These are phyloP conservation scores for Coleophoma cylindrospora DNA, from an alignment of 2,329 filamentous ascomycete species.

Conservation along the genomic window DNA sequence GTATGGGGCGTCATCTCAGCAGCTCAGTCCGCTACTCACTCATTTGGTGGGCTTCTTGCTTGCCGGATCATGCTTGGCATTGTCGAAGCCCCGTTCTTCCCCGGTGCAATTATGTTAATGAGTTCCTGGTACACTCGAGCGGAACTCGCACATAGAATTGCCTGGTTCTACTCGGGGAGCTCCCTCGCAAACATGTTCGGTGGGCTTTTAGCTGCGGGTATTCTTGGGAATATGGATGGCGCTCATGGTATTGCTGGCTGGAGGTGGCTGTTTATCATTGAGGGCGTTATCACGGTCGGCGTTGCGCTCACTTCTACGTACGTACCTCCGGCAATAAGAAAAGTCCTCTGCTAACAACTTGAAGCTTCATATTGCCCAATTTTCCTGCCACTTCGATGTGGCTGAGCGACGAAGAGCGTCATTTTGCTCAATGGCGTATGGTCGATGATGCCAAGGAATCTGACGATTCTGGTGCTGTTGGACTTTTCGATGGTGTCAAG, in stretches of 20 bases:
- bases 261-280: conserved; percentile 47
- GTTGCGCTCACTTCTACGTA: conserved; percentile 17
- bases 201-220: conserved; percentile 42
- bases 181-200: conserved; percentile 42
- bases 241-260: conserved; percentile 42
- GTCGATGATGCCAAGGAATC: conserved; percentile 42
- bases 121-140: conserved; percentile 38
- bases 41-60: conserved; percentile 36
- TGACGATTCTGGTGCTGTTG: conserved; percentile 32
- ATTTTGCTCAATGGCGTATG: conserved; percentile 47
- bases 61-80: conserved; percentile 44
- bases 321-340: background rate
- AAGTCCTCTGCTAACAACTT: background rate
- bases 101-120: conserved; percentile 42
- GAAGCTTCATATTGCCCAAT: conserved; percentile 39
- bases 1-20: conserved; percentile 33
- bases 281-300: conserved; percentile 37
- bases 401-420: conserved; percentile 45
- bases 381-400: conserved; percentile 48
- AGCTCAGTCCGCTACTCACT: conserved; percentile 39
- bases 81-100: conserved; percentile 46
- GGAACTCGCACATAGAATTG: conserved; percentile 38
- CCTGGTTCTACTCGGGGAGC: conserved; percentile 39
- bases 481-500: conserved; percentile 39
- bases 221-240: conserved; percentile 40